Evolutionary conservation across 73 alveolate genomes (phyloP).

Genomic region (Halteria grandinella): DNA sequence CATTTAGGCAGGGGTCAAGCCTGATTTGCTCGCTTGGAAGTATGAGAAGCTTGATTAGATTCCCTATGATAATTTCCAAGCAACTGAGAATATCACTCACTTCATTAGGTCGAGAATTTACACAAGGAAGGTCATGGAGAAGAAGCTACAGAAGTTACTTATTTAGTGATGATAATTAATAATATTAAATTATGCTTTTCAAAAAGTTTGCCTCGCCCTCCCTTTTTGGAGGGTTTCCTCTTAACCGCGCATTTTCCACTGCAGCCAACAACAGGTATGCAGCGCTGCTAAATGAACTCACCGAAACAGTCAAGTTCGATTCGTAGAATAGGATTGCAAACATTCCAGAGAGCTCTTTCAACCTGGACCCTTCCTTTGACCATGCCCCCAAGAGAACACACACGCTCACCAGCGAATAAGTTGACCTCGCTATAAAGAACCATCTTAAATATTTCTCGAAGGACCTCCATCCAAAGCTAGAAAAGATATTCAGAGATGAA

Average conservation of each 20-base stretch:
- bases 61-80: slow-evolving; percentile 29
- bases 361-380: slow-evolving; percentile 51
- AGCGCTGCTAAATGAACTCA: not conserved
- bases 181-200: too few relatives aligned
- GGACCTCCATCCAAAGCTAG: slow-evolving; percentile 48
- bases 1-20: slow-evolving; percentile 61
- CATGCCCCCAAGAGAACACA: slow-evolving; percentile 71
- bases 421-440: slow-evolving; percentile 61
- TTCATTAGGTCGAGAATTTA: slow-evolving; percentile 7
- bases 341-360: not conserved
- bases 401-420: slow-evolving; percentile 28
- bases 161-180: too few relatives aligned
- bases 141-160: too few relatives aligned
- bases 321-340: slow-evolving; percentile 34
- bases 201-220: too few relatives aligned
- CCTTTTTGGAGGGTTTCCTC: too few relatives aligned
- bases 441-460: slow-evolving; percentile 65
- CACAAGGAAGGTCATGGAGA: too few relatives aligned
- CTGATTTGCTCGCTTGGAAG: slow-evolving; percentile 62
- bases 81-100: slow-evolving; percentile 9
- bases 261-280: too few relatives aligned
- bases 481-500: slow-evolving; percentile 45
- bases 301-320: slow-evolving; percentile 10
- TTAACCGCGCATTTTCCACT: too few relatives aligned
- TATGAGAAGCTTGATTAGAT: slow-evolving; percentile 5